These are phyloP conservation scores for Paramyrothecium sp. DNA, from an alignment of 2,329 filamentous ascomycete genomes.

Conservation along the genomic window DNA sequence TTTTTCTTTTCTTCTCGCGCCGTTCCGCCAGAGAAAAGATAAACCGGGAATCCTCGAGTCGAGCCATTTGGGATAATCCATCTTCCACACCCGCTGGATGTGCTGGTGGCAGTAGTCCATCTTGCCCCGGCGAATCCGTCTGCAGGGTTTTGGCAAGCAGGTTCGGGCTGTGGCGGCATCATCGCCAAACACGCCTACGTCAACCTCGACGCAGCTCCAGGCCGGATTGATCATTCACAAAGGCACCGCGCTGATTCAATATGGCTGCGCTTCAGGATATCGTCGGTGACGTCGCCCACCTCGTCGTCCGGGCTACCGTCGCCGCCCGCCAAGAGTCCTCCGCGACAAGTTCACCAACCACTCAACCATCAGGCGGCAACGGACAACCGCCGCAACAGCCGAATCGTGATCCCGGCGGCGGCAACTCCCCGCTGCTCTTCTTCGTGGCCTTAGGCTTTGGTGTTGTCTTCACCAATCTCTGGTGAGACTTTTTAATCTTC, in stretches of 20 bases:
- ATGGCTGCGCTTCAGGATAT: slow-evolving; percentile 23
- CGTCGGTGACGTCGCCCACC: slow-evolving; percentile 20
- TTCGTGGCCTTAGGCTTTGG: slow-evolving; percentile 96
- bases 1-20: not conserved
- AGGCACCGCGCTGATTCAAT: slow-evolving; percentile 10
- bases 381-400: not conserved
- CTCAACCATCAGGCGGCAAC: too few relatives aligned
- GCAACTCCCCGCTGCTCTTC: slow-evolving; percentile 58
- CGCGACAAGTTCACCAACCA: slow-evolving; percentile 8
- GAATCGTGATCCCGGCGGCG: slow-evolving; percentile 18
- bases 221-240: not conserved
- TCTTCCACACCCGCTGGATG: not conserved
- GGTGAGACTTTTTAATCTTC: slow-evolving; percentile 57
- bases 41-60: not conserved
- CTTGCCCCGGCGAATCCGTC: not conserved
- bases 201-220: not conserved
- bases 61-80: not conserved
- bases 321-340: slow-evolving; percentile 15
- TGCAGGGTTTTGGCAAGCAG: not conserved
- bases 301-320: slow-evolving; percentile 19
- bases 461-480: slow-evolving; percentile 97
- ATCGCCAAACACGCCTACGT: not conserved
- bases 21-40: not conserved
- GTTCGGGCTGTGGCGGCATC: not conserved
- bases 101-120: not conserved